Evolutionary conservation across 1,139 yeast species (phyloP).

Genomic region (Hyphopichia pseudoburtonii): DNA sequence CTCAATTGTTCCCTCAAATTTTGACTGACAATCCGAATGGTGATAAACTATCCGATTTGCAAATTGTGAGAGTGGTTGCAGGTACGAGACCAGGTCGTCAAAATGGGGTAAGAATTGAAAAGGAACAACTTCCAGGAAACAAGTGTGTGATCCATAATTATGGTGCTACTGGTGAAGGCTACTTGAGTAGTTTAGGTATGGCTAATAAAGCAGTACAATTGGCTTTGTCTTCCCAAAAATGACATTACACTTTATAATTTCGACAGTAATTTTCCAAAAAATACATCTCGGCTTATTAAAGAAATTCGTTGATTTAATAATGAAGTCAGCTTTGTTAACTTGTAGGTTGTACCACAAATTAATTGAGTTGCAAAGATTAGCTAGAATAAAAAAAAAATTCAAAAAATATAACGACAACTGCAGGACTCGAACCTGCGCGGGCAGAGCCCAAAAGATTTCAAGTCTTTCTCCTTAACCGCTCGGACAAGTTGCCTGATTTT

Average conservation of each 20-base stretch:
- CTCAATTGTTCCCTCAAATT: conserved; percentile 53
- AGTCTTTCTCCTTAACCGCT: conserved; percentile 42
- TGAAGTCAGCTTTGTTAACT: no score
- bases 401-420: conserved; percentile 31
- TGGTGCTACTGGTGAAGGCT: conserved; percentile 79
- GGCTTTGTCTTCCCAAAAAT: no score
- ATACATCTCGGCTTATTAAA: no score
- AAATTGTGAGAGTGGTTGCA: conserved; percentile 55
- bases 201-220: conserved; percentile 18
- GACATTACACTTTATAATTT: no score
- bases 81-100: conserved; percentile 67
- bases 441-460: conserved; percentile 41
- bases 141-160: conserved; percentile 53
- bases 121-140: conserved; percentile 24
- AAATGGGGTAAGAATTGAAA: conserved; percentile 65
- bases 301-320: no score
- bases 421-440: conserved; percentile 44
- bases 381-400: conserved; percentile 1
- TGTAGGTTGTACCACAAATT: neutral
- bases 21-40: conserved; percentile 29
- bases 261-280: neutral
- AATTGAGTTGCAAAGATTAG: neutral
- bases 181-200: conserved; percentile 73
- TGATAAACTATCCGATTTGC: conserved; percentile 25
- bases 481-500: conserved; percentile 35